phyloP scores from a whole-genome alignment of 257 asterid genomes.

The Solanum arcanum region DNA sequence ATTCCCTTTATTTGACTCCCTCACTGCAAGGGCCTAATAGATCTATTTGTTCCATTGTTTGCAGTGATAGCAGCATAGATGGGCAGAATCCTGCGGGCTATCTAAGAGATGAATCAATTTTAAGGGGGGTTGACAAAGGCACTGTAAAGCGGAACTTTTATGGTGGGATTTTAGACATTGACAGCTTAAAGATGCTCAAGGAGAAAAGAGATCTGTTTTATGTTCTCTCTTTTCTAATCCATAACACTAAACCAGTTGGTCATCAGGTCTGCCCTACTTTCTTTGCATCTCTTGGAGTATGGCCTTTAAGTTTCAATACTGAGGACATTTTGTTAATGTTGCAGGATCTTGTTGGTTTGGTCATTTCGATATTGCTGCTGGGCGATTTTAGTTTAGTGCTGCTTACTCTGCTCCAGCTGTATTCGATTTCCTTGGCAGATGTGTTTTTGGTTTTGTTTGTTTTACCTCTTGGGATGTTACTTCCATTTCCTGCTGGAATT shows the following conservation, averaged over 20 bases:
- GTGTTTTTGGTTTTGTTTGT: slow-evolving; percentile 82
- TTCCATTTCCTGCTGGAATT: slow-evolving; percentile 97
- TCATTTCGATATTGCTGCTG: slow-evolving; percentile 82
- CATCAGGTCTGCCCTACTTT: slow-evolving; percentile 55
- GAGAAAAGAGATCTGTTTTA: slow-evolving; percentile 75
- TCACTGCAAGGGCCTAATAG: neutral
- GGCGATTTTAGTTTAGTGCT: slow-evolving; percentile 97
- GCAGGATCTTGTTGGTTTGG: slow-evolving; percentile 99
- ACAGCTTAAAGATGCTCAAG: slow-evolving; percentile 60
- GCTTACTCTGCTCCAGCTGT: slow-evolving; percentile 95
- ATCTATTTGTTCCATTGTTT: neutral
- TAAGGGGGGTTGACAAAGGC: slow-evolving; percentile 26
- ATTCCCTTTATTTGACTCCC: neutral
- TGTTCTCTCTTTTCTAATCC: slow-evolving; percentile 69
- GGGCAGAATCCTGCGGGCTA: slow-evolving; percentile 5
- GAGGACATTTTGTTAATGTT: neutral
- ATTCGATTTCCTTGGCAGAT: slow-evolving; percentile 74
- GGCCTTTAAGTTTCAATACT: neutral
- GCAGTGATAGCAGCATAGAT: slow-evolving; percentile 24
- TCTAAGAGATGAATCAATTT: slow-evolving; percentile 30
- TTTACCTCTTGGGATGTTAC: slow-evolving; percentile 80
- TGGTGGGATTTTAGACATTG: slow-evolving; percentile 58
- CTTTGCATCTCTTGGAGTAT: neutral
- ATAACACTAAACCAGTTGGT: slow-evolving; percentile 93
- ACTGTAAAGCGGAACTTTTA: slow-evolving; percentile 33